Evolutionary conservation across 805 yeast species (phyloP).

Genomic region (Ogataea pini): DNA sequence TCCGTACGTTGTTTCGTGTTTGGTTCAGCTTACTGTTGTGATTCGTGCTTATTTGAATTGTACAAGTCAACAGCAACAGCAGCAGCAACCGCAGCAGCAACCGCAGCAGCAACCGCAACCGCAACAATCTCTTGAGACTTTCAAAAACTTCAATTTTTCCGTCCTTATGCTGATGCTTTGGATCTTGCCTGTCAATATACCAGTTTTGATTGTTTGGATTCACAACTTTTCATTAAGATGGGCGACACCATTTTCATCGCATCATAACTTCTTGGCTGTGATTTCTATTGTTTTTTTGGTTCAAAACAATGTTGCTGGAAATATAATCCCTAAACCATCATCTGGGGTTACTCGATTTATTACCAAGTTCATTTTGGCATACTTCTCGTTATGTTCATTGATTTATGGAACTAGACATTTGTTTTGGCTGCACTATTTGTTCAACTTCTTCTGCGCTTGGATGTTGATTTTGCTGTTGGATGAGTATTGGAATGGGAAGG

Average conservation of each 20-base stretch:
- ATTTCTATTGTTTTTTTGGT: conserved; percentile 67
- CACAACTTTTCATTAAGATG: conserved; percentile 77
- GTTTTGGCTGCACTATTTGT: conserved; percentile 80
- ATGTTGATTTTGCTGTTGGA: conserved; percentile 34
- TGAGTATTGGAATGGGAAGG: conserved; percentile 26
- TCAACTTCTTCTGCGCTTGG: conserved; percentile 65
- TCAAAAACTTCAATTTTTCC: conserved; percentile 62
- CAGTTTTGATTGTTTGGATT: conserved; percentile 76
- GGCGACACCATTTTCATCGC: conserved; percentile 84
- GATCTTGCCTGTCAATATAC: conserved; percentile 76
- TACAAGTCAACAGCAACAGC: conserved; percentile 4
- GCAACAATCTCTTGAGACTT: conserved; percentile 29
- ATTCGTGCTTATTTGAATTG: conserved; percentile 34
- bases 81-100: no score
- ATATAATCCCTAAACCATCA: conserved; percentile 43
- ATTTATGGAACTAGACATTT: conserved; percentile 78
- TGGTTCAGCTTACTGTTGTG: conserved; percentile 59
- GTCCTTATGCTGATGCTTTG: conserved; percentile 69
- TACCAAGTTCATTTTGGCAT: conserved; percentile 44
- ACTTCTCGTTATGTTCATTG: conserved; percentile 60
- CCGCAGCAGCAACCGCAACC: conserved; percentile 6
- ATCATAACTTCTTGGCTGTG: conserved; percentile 78
- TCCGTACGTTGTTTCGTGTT: conserved; percentile 60
- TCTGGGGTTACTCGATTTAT: conserved; percentile 30
- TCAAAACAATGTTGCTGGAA: conserved; percentile 53